Evolutionary conservation across 176 grass and related monocot genomes (phyloP).

Genomic region (Eragrostis nindensis): DNA sequence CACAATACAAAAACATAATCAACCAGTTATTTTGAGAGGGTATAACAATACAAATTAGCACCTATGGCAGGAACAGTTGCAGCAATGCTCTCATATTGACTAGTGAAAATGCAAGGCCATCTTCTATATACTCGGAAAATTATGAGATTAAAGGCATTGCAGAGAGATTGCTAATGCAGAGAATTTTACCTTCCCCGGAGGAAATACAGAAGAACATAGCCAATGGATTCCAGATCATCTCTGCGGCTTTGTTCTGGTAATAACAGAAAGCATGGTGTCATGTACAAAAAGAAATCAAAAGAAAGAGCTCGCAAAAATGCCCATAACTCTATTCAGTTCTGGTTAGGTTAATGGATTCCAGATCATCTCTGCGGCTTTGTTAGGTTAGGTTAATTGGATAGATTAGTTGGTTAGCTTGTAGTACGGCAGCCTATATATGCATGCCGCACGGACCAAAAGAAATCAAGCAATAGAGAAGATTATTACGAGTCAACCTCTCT

Average conservation of each 20-base stretch:
- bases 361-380: conserved; percentile 91
- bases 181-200: conserved; percentile 76
- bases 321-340: neutral
- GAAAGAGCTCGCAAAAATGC: neutral
- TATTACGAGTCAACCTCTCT: no score
- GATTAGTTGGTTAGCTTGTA: no score
- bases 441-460: no score
- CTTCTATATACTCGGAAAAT: neutral
- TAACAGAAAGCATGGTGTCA: conserved; percentile 32
- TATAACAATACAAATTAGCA: neutral
- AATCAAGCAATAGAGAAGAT: no score
- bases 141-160: neutral
- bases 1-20: neutral
- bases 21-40: neutral
- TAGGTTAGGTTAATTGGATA: no score
- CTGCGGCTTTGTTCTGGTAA: conserved; percentile 82
- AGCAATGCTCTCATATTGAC: conserved; percentile 8
- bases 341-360: conserved; percentile 89
- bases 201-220: conserved; percentile 88
- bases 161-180: neutral
- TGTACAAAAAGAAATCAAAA: neutral
- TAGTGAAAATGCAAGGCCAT: conserved; percentile 5
- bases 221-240: conserved; percentile 87
- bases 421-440: no score
- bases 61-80: neutral